Evolutionary conservation across 75 land plant genomes (phyloP), one percentile per base, ranked within the genome.

Genomic region (Chamaecyparis obtusa): DNA sequence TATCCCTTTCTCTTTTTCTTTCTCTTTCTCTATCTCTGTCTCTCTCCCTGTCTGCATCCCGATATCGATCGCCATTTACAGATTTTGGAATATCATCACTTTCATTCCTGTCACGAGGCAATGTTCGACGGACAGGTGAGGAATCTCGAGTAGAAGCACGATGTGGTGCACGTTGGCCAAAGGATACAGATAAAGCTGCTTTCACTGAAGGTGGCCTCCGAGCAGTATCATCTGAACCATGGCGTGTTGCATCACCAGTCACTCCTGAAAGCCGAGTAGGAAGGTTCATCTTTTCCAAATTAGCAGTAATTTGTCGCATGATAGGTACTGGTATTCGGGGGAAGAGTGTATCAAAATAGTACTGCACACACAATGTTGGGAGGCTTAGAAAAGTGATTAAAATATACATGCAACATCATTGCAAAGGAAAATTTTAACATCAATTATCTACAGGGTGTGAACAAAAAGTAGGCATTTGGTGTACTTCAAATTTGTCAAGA

Each of bases 181-280:
- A 98, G 30, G 99, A 98, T 11, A 98, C 99, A 33, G 99, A 98
- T 9, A 98, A 93, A 16, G 99, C 92, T 89, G 99, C 99, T 91
- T 98, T 98, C 30, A 98, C 99, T 85, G 99, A 98, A n/a, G 99
- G 99, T 3, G 99, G 99, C 54, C 99, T 93, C 21, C 99, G 94
- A 7, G 99, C 99, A 87, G 97, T 96, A 37, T 98, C 99, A 83
- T 98, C 99, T 36, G 96, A 93, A 35, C 94, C 97, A 89, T 92
- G 91, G 24, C 99, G 95, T 49, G 84, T 89, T 33, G 97, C 85
- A 39, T 95, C 96, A 71, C 99, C 99, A 46, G 99, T 98, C 6
- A 92, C 93, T 17, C 99, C 99, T 51, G 92, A 86, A 84, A 90
- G 95, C 32, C 92, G 93, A 30, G 94, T 88, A 14, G 99, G 94